Base-by-base conservation (phyloP, 2,329 filamentous ascomycete species). In the Knoxdaviesia proteae region DNA sequence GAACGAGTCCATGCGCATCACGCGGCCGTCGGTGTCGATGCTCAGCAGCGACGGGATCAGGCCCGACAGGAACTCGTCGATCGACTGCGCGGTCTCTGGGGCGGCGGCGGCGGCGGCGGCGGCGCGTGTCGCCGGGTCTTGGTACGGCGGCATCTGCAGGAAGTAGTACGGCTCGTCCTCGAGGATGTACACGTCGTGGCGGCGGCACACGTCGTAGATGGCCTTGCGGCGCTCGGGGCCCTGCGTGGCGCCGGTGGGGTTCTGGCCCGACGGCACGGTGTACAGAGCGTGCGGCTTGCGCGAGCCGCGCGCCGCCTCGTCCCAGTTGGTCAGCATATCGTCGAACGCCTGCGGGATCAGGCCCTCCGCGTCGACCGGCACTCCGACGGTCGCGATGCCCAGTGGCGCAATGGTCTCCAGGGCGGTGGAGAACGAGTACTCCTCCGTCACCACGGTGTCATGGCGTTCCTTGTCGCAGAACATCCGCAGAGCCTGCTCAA, bases 101-200 rank as follows among this genome's bases (percentile, higher is more conserved):
- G 86, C 84, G 58, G 54, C 7, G 58, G 51, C 0, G 55, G 59
- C 35, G 29, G 39, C 5, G 20, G 20, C 20, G 20, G 20, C 84
- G 63, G 57, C 94, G 94, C n/a, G 80, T 77, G 5, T 77, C 70
- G 45, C 82, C 71, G 6, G 47, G 9, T 71, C 68, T 1, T 68
- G 68, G 59, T 86, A 88, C 0, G 79, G 74, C 51, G 82, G 74
- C 80, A 86, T 83, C 59, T 94, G 87, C 34, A 94, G 67, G 62
- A 88, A 94, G 61, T 92, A 94, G 62, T 94, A 94, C 1, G 87
- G 87, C 56, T 94, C 87, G 55, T 94, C 87, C 62, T 94, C 87
- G 50, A 94, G 63, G 54, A 94, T 87, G 61, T 74, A 80, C 36
- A 94, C 54, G 54, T 94, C 82, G 58, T 94, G 84, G 61, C 84